phyloP scores from a whole-genome alignment of 2,329 filamentous ascomycete species.

The Pseudogymnoascus verrucosus region DNA sequence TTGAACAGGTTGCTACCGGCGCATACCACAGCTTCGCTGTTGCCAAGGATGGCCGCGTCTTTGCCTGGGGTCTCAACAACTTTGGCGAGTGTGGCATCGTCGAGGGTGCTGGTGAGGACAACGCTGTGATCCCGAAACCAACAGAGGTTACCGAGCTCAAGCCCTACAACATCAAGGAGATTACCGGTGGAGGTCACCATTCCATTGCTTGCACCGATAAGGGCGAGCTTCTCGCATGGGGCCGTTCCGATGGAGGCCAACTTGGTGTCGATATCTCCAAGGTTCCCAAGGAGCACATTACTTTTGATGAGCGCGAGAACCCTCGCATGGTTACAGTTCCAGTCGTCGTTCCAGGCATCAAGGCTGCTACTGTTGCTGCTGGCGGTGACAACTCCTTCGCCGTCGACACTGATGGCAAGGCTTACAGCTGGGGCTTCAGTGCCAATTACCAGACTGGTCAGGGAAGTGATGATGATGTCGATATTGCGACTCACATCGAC shows the following conservation, averaged over 20 bases:
- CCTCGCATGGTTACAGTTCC: slow-evolving; percentile 67
- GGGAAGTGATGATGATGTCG: slow-evolving; percentile 70
- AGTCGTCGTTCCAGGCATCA: slow-evolving; percentile 46
- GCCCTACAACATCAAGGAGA: slow-evolving; percentile 53
- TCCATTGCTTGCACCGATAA: slow-evolving; percentile 54
- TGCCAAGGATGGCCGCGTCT: slow-evolving; percentile 60
- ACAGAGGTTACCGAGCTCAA: slow-evolving; percentile 57
- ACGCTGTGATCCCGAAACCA: slow-evolving; percentile 65
- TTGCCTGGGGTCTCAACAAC: slow-evolving; percentile 80
- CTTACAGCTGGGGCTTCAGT: slow-evolving; percentile 74
- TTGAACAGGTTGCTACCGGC: slow-evolving; percentile 44
- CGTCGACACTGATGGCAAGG: slow-evolving; percentile 59
- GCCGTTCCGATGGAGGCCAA: slow-evolving; percentile 46
- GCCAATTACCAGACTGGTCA: slow-evolving; percentile 74
- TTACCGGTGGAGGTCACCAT: slow-evolving; percentile 71
- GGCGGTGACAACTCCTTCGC: slow-evolving; percentile 68
- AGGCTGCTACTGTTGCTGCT: slow-evolving; percentile 52
- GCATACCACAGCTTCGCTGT: slow-evolving; percentile 78
- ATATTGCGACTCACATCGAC: slow-evolving; percentile 69
- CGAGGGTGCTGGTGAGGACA: slow-evolving; percentile 56
- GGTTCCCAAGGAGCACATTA: slow-evolving; percentile 49
- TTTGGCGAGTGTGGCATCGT: slow-evolving; percentile 70
- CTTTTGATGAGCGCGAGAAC: slow-evolving; percentile 55
- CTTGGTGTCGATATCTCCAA: slow-evolving; percentile 49
- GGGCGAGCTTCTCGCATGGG: slow-evolving; percentile 53